These are phyloP conservation scores for Aspergillus indologenus DNA, from an alignment of 495 filamentous ascomycete species.

Conservation along the genomic window DNA sequence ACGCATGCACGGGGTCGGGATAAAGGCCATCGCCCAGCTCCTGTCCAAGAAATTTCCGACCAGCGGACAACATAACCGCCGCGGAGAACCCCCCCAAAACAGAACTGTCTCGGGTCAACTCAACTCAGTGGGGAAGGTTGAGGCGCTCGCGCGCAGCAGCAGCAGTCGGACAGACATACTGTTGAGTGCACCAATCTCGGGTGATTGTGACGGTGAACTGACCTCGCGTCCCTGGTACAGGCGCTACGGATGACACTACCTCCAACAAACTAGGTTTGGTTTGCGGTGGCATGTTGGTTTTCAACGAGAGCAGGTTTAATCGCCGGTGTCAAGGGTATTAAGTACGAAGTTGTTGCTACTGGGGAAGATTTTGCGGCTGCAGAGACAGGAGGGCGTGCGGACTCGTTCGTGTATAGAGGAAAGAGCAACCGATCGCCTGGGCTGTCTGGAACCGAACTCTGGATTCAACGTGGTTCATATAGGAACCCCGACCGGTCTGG, in stretches of 20 bases:
- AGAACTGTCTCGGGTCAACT: conserved; percentile 17
- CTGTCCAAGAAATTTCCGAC: conserved; percentile 12
- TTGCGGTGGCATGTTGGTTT: conserved; percentile 5
- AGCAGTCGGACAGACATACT: conserved; percentile 14
- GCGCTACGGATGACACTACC: conserved; percentile 16
- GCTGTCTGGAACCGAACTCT: neutral
- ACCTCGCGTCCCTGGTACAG: conserved; percentile 12
- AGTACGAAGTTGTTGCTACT: neutral
- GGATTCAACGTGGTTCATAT: neutral
- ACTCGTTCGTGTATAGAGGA: neutral
- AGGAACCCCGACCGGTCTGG: neutral
- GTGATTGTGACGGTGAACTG: conserved; percentile 16
- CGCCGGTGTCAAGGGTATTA: neutral
- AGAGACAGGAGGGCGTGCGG: no score
- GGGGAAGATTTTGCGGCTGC: neutral
- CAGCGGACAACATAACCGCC: conserved; percentile 19
- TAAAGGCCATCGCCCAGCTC: conserved; percentile 13
- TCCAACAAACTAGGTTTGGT: conserved; percentile 10
- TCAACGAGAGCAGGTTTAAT: neutral
- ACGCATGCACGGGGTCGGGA: conserved; percentile 22
- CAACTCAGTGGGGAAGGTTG: neutral
- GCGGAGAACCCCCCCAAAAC: conserved; percentile 23
- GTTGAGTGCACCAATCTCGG: conserved; percentile 24
- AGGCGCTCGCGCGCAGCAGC: neutral
- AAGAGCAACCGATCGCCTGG: neutral